Conservation (phyloP, 2,329 filamentous ascomycete species). For the Clarireedia sp. region DNA sequence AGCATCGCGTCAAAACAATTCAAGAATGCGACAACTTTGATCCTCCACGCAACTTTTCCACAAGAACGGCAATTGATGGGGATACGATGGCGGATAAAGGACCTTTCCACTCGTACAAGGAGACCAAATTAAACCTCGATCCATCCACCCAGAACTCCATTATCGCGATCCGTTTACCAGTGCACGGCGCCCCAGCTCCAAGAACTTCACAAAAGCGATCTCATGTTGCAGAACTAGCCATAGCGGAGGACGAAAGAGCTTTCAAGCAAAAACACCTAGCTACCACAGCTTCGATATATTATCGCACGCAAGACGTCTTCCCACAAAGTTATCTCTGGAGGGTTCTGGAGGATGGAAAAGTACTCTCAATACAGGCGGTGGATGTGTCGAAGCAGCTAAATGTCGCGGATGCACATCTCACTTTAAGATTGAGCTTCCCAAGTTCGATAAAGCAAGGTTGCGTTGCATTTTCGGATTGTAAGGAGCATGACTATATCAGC, state of each 20-base stretch:
- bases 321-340: slow-evolving; percentile 90
- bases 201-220: slow-evolving; percentile 35
- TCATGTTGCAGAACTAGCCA: slow-evolving; percentile 31
- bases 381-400: slow-evolving; percentile 67
- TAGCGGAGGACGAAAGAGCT: slow-evolving; percentile 60
- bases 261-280: slow-evolving; percentile 71
- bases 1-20: slow-evolving; percentile 14
- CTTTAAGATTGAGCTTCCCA: slow-evolving; percentile 70
- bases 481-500: slow-evolving; percentile 68
- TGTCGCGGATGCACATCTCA: slow-evolving; percentile 62
- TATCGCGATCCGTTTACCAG: slow-evolving; percentile 61
- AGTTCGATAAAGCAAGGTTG: slow-evolving; percentile 67
- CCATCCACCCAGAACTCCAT: slow-evolving; percentile 60
- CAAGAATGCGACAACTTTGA: slow-evolving; percentile 21
- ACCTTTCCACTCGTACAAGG: slow-evolving; percentile 68
- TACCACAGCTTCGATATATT: slow-evolving; percentile 73
- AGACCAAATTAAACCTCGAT: slow-evolving; percentile 78
- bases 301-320: slow-evolving; percentile 65
- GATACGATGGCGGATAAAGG: slow-evolving; percentile 58
- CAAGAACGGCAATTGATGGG: slow-evolving; percentile 42
- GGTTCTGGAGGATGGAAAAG: slow-evolving; percentile 68
- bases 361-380: slow-evolving; percentile 74
- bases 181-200: slow-evolving; percentile 33
- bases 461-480: slow-evolving; percentile 72
- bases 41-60: slow-evolving; percentile 10